These are phyloP conservation scores for Atkinsonella texensis DNA, from an alignment of 2,329 filamentous ascomycete species.

Conservation along the genomic window DNA sequence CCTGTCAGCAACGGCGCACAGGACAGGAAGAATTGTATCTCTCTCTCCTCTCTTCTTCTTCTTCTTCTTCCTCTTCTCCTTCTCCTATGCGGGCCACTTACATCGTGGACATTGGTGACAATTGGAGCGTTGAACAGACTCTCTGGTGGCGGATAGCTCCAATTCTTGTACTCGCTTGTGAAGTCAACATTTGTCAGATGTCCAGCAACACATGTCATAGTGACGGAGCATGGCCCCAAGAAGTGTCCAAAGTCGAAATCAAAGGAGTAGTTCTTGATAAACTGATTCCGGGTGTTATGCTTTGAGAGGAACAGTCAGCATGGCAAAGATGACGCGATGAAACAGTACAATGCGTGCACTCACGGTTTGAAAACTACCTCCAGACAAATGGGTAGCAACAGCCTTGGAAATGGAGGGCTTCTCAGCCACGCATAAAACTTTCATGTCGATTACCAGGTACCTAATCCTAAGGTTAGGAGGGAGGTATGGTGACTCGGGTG, in stretches of 20 bases:
- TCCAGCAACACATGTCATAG: conserved; percentile 87
- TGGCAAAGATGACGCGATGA: neutral
- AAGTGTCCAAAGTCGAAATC: conserved; percentile 70
- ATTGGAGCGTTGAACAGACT: conserved; percentile 74
- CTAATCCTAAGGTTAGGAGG: neutral
- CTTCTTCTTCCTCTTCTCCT: too few species aligned
- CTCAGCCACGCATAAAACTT: conserved; percentile 43
- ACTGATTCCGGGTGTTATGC: conserved; percentile 59
- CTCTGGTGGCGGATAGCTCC: conserved; percentile 69
- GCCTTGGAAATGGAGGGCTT: conserved; percentile 93
- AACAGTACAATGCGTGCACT: conserved; percentile 17
- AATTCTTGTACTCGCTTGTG: conserved; percentile 58
- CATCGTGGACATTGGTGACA: conserved; percentile 52
- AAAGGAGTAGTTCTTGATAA: conserved; percentile 91
- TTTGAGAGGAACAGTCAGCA: conserved; percentile 24
- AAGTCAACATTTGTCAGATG: conserved; percentile 81
- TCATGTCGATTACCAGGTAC: conserved; percentile 23
- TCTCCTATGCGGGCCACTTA: conserved; percentile 21
- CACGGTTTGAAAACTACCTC: conserved; percentile 60
- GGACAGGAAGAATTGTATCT: neutral
- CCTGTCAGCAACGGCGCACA: neutral
- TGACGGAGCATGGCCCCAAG: conserved; percentile 75
- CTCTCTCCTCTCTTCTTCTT: neutral
- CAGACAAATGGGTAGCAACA: conserved; percentile 79
- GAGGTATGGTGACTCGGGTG: neutral